Evolutionary conservation across 2,329 filamentous ascomycete genomes (phyloP), one percentile per base, ranked within the genome.

Genomic region (Dactylellina drechsleri): DNA sequence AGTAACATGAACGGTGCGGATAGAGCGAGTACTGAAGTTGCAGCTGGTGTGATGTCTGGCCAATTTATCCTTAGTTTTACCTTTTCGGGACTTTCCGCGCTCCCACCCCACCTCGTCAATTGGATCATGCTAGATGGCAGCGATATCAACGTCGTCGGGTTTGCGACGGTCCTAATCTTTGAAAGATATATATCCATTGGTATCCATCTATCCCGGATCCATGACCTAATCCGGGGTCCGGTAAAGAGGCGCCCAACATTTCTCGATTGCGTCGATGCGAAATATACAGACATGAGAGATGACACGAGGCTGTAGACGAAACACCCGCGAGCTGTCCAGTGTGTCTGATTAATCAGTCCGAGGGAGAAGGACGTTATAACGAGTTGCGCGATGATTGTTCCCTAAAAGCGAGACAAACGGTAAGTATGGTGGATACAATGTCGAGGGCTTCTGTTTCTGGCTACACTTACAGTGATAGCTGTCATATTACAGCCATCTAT

Each of bases 311-410:
- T 62, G 18, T 41, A 62, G 23, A 62, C 40, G 4, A 62, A 52
- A 26, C 43, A 50, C 1, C 26, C 58, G 18, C 58, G 58, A 0
- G 58, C 47, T 15, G 47, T 50, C 58, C 58, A 62, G 20, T 62
- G 58, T 1, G 45, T 62, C 16, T 62, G 4, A 10, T 53, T 50
- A 12, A 62, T 8, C 13, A 28, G 20, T 26, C 40, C 58, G 18
- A 62, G 58, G 43, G 58, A 62, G 26, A 62, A 36, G 1, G 58
- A 50, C 1, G 58, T 50, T 31, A 62, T 62, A 10, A 62, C 58
- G 2, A 62, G 58, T 13, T 62, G 58, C 5, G 58, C 58, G 15
- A 62, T 52, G 13, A 62, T 62, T 2, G 58, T 47, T 1, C 58
- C 58, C 58, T 62, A 60, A 36, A 23, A 36, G 3, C 31, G 3